Percentiles rank a stretch among this genome's conserved stretches.
Evolutionary conservation across 2,329 filamentous ascomycete genomes (phyloP).

Genomic region (Dothidotthia symphoricarpi): DNA sequence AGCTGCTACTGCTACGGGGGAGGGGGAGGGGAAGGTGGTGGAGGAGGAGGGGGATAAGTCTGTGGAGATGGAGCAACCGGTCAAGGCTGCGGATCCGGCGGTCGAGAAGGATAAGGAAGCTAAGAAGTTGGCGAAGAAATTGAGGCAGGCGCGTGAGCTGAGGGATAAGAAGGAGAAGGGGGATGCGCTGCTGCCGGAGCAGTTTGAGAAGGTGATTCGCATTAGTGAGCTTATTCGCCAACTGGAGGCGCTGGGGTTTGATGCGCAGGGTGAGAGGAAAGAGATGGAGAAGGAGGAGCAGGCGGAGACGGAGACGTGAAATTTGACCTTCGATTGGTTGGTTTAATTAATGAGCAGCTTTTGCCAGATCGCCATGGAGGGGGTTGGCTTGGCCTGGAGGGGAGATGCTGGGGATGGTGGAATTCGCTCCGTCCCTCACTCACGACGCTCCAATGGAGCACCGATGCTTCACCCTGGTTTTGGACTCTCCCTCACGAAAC

Average conservation of each 20-base stretch:
- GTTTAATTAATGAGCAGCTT: neutral
- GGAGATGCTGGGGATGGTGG: no score
- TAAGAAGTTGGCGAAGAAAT: conserved; percentile 86
- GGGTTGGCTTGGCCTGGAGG: no score
- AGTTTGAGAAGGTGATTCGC: conserved; percentile 96
- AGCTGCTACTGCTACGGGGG: conserved; percentile 43
- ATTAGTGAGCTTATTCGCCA: conserved; percentile 92
- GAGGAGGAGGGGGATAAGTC: no score
- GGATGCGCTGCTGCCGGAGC: conserved; percentile 80
- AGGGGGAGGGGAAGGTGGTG: no score
- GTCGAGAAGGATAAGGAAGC: conserved; percentile 89
- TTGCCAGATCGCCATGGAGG: no score
- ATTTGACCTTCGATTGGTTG: neutral
- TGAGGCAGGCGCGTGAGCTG: conserved; percentile 88
- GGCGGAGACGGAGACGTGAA: conserved; percentile 44
- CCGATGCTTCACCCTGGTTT: no score
- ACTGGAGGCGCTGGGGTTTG: conserved; percentile 79
- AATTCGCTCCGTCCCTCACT: no score
- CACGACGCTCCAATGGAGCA: no score
- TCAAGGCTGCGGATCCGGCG: conserved; percentile 58
- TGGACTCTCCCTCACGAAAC: no score
- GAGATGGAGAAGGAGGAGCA: conserved; percentile 47
- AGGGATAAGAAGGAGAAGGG: conserved; percentile 89
- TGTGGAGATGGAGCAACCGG: no score
- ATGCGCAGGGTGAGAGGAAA: conserved; percentile 69